These are phyloP conservation scores for Bombardia bombarda DNA, from an alignment of 495 filamentous ascomycete species.

Conservation along the genomic window DNA sequence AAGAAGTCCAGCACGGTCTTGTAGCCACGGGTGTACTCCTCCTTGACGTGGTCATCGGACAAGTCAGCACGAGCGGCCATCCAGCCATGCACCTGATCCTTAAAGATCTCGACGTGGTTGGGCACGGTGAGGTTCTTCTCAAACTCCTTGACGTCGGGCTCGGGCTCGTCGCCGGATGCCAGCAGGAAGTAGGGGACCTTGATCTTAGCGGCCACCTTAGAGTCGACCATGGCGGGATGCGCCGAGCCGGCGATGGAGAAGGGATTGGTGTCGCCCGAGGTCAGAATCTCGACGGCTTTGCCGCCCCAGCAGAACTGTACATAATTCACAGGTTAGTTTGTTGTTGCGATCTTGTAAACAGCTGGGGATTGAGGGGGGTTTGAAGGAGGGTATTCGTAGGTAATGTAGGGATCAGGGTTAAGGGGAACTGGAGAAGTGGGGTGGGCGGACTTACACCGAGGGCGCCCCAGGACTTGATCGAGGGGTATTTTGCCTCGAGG, in stretches of 20 bases:
- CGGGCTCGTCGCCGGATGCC: slow-evolving; percentile 59
- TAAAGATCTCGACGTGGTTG: slow-evolving; percentile 73
- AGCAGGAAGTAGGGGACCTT: slow-evolving; percentile 58
- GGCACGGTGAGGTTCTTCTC: slow-evolving; percentile 55
- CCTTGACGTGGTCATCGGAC: slow-evolving; percentile 55
- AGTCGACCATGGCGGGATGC: slow-evolving; percentile 87
- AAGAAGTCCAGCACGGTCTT: slow-evolving; percentile 67
- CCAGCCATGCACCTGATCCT: slow-evolving; percentile 81
- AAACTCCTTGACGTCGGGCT: slow-evolving; percentile 63
- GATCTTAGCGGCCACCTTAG: slow-evolving; percentile 59
- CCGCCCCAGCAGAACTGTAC: slow-evolving; percentile 88
- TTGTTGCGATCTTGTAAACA: too few relatives aligned
- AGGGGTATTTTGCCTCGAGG: slow-evolving; percentile 44
- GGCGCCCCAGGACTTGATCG: slow-evolving; percentile 71
- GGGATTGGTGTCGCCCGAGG: slow-evolving; percentile 48
- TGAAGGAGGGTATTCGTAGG: background rate
- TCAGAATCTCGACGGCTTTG: slow-evolving; percentile 54
- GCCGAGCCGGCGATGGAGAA: slow-evolving; percentile 64
- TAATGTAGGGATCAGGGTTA: background rate
- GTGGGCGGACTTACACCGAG: slow-evolving; percentile 66
- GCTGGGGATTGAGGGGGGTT: too few relatives aligned
- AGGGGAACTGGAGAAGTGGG: too few relatives aligned
- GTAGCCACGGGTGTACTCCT: slow-evolving; percentile 77
- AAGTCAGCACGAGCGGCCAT: slow-evolving; percentile 77
- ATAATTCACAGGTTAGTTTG: background rate